These are phyloP conservation scores for Casuarina cunninghamiana DNA, from an alignment of 306 rosid genomes.

Conservation along the genomic window DNA sequence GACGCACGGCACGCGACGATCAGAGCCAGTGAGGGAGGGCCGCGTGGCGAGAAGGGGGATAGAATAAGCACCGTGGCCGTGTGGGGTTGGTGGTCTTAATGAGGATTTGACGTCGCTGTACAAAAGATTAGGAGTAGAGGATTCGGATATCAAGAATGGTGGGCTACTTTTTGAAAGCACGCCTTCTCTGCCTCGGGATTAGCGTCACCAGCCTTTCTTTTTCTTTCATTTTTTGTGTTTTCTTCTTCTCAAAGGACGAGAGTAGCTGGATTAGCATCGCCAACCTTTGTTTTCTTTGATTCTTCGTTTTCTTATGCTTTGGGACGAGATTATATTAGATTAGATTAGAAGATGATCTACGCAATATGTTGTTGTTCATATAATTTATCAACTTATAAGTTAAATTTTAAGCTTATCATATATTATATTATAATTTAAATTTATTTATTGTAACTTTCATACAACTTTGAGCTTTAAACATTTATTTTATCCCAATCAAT, in stretches of 20 bases:
- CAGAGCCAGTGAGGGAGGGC: not conserved
- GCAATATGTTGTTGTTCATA: too few species aligned
- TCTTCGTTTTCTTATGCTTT: too few species aligned
- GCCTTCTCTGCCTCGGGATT: constrained; percentile 12
- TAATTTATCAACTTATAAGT: too few species aligned
- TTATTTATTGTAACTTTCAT: too few species aligned
- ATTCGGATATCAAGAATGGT: not conserved
- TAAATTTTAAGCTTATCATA: too few species aligned
- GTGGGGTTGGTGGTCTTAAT: not conserved
- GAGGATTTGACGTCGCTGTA: not conserved
- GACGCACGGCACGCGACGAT: constrained; percentile 13
- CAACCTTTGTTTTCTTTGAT: too few species aligned
- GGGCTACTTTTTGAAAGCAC: constrained; percentile 4
- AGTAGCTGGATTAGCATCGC: too few species aligned
- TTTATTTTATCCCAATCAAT: too few species aligned
- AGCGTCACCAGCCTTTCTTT: not conserved
- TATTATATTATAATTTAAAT: too few species aligned
- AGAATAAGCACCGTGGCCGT: not conserved
- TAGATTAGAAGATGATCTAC: too few species aligned
- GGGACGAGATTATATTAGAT: too few species aligned
- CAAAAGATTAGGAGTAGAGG: not conserved
- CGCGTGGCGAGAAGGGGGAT: not conserved
- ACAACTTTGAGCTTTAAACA: too few species aligned
- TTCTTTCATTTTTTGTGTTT: not conserved
- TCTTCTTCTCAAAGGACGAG: not conserved